Evolutionary conservation across 306 rosid species (phyloP).

Genomic region (Crataegus laevigata): DNA sequence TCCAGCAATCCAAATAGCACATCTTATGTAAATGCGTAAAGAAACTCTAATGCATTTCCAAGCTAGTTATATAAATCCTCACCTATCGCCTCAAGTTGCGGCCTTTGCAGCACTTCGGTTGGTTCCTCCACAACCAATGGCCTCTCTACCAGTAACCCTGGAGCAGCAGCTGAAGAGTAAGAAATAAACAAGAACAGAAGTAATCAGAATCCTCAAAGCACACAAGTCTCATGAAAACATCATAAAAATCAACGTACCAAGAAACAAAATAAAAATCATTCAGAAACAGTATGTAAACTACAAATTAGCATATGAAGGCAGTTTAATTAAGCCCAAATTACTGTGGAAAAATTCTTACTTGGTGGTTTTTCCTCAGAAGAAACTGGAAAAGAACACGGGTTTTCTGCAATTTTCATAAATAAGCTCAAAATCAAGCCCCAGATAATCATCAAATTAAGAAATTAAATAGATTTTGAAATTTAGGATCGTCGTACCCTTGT

Average conservation of each 20-base stretch:
- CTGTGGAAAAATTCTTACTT: slow-evolving; percentile 26
- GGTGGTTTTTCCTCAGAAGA: slow-evolving; percentile 15
- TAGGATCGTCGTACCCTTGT: slow-evolving; percentile 49
- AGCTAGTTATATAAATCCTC: slow-evolving; percentile 7
- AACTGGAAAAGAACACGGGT: slow-evolving; percentile 38
- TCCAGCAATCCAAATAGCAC: background rate
- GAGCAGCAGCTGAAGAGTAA: slow-evolving; percentile 32
- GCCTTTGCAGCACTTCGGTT: slow-evolving; percentile 39
- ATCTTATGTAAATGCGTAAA: background rate
- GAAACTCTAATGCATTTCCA: background rate
- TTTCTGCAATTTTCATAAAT: slow-evolving; percentile 41
- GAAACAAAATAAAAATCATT: background rate
- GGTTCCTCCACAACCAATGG: slow-evolving; percentile 41
- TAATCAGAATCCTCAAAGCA: background rate
- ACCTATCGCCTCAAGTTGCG: slow-evolving; percentile 72
- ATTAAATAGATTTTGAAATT: background rate
- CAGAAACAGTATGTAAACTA: background rate
- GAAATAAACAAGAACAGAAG: slow-evolving; percentile 12
- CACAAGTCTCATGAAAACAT: background rate
- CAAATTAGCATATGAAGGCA: slow-evolving; percentile 5
- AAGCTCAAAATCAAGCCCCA: slow-evolving; percentile 17
- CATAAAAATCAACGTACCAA: background rate
- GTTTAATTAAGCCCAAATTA: background rate
- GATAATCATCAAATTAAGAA: background rate
- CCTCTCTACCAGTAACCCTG: slow-evolving; percentile 30